Conservation (phyloP, 1,284 basidiomycete genomes). For the Anthracocystis walkeri region DNA sequence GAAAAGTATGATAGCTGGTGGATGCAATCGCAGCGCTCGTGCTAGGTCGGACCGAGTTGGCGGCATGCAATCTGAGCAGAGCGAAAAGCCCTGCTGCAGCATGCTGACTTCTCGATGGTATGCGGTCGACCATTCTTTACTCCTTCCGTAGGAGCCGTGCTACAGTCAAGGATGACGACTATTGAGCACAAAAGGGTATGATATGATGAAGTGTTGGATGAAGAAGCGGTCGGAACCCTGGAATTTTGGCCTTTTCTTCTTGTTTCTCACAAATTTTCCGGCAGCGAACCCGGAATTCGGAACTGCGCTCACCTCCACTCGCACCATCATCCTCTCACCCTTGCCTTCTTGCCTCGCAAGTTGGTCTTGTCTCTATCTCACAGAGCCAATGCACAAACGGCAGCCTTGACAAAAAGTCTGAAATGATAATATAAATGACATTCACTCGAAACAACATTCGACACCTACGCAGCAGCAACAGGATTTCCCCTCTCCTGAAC, state of each 20-base stretch:
- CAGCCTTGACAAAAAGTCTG: background rate
- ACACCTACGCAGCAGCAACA: constrained; percentile 22
- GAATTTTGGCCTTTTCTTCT: constrained; percentile 10
- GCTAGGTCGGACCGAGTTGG: background rate
- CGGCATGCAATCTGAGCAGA: constrained; percentile 6
- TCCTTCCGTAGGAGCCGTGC: background rate
- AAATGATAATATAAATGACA: background rate
- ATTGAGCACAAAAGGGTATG: background rate
- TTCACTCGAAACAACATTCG: background rate
- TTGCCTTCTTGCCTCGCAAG: background rate
- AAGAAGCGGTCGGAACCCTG: constrained; percentile 9
- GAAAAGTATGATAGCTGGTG: constrained; percentile 13
- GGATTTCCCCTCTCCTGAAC: constrained; percentile 26
- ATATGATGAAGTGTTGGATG: background rate
- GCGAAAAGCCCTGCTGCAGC: constrained; percentile 13
- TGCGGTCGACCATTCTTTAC: constrained; percentile 26
- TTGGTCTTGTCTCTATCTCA: background rate
- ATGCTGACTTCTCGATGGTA: constrained; percentile 13
- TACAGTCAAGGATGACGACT: no score
- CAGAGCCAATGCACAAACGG: background rate
- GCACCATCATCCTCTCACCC: constrained; percentile 3
- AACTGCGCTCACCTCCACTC: constrained; percentile 14
- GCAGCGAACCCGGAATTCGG: constrained; percentile 24
- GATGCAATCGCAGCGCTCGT: constrained; percentile 11
- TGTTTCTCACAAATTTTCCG: constrained; percentile 33